These are phyloP conservation scores for Psilocybe sp. DNA, from an alignment of 768 basidiomycete genomes.

Conservation along the genomic window DNA sequence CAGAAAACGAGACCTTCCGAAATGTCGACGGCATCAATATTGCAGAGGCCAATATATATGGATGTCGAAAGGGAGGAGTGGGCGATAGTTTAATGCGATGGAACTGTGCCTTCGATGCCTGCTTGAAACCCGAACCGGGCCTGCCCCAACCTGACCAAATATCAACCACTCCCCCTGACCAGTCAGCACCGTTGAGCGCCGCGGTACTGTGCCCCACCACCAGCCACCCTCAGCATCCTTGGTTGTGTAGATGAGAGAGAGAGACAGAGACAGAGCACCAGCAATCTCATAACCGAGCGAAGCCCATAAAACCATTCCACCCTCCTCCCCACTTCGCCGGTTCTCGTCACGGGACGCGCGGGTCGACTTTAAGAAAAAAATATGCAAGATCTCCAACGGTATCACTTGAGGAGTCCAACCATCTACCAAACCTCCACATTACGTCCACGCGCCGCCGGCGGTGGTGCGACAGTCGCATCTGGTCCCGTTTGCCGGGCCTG, in stretches of 20 bases:
- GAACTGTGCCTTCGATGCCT: slow-evolving; percentile 8
- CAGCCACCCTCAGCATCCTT: slow-evolving; percentile 13
- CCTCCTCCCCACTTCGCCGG: slow-evolving; percentile 45
- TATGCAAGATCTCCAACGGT: slow-evolving; percentile 18
- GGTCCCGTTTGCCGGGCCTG: slow-evolving; percentile 68
- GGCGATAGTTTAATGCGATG: slow-evolving; percentile 20
- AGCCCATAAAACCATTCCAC: slow-evolving; percentile 36
- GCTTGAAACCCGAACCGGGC: slow-evolving; percentile 38
- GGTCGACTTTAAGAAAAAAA: slow-evolving; percentile 22
- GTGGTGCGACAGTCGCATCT: slow-evolving; percentile 41
- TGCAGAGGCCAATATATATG: slow-evolving; percentile 7
- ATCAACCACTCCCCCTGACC: slow-evolving; percentile 17
- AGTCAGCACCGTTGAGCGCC: slow-evolving; percentile 9
- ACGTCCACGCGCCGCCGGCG: slow-evolving; percentile 41
- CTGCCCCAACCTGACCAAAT: slow-evolving; percentile 26
- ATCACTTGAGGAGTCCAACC: slow-evolving; percentile 11
- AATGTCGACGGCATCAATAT: slow-evolving; percentile 19
- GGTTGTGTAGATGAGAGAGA: slow-evolving; percentile 4
- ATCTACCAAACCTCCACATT: slow-evolving; percentile 58
- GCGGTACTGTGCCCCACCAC: slow-evolving; percentile 8
- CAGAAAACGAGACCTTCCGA: slow-evolving; percentile 1
- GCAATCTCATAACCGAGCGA: slow-evolving; percentile 35
- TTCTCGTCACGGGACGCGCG: slow-evolving; percentile 40
- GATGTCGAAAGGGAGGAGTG: slow-evolving; percentile 19
- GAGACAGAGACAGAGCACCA: slow-evolving; percentile 12